A percentile compares a stretch with the other conserved stretches of the same genome.
phyloP scores from a whole-genome alignment of 768 basidiomycete genomes.

The Lactifluus hygrophoroides region DNA sequence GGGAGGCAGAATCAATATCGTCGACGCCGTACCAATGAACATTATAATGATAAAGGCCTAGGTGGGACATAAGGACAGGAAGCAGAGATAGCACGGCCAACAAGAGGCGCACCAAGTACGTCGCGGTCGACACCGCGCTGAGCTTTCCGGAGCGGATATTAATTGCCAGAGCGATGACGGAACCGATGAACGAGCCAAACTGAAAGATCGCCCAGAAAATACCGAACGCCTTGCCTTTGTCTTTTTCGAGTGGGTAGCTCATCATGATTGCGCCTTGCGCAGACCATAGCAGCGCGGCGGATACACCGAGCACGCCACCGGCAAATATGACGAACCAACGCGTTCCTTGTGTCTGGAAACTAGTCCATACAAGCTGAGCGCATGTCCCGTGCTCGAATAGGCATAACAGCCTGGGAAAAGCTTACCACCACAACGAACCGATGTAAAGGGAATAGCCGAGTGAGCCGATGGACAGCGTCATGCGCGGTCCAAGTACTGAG shows the following conservation, averaged over 20 bases:
- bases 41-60: constrained; percentile 40
- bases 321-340: constrained; percentile 40
- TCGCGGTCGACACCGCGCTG: constrained; percentile 32
- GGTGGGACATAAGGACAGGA: not conserved
- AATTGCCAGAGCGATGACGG: constrained; percentile 37
- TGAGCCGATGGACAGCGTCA: constrained; percentile 43
- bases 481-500: constrained; percentile 38
- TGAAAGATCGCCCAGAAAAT: constrained; percentile 48
- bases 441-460: constrained; percentile 46
- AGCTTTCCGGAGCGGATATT: constrained; percentile 29
- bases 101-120: constrained; percentile 29
- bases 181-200: constrained; percentile 36
- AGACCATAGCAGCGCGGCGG: constrained; percentile 46
- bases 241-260: constrained; percentile 47
- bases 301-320: constrained; percentile 42
- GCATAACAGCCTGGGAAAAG: not conserved
- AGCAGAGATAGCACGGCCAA: not conserved
- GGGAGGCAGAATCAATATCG: constrained; percentile 32
- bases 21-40: constrained; percentile 32
- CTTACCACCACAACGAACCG: constrained; percentile 38
- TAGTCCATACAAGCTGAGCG: constrained; percentile 5
- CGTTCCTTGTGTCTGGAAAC: constrained; percentile 32
- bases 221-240: constrained; percentile 44
- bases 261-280: constrained; percentile 48
- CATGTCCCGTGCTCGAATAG: not conserved